Conservation (phyloP, 2,329 filamentous ascomycete genomes). For the Verticillium nubilum region DNA sequence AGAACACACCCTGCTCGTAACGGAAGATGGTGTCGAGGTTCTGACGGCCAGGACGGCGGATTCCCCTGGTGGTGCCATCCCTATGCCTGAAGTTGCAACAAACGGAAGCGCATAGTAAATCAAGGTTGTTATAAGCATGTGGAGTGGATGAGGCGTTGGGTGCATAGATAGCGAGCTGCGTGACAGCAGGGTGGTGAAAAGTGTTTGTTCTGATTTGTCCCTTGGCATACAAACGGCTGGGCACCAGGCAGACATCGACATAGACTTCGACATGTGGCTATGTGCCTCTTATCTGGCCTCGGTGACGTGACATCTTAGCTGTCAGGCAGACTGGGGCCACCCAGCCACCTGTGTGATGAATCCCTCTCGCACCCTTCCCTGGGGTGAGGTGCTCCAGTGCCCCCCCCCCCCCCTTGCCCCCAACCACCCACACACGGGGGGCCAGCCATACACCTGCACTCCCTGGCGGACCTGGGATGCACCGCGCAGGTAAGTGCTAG, state of each 20-base stretch:
- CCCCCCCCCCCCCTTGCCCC: neutral
- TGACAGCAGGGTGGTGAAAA: neutral
- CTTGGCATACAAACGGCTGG: neutral
- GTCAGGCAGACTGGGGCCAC: neutral
- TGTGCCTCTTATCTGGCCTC: neutral
- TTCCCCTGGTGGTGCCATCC: constrained; percentile 69
- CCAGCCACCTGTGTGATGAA: neutral
- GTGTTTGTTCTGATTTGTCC: neutral
- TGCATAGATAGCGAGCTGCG: neutral
- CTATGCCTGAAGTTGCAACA: constrained; percentile 40
- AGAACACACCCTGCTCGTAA: constrained; percentile 82
- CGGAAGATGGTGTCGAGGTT: constrained; percentile 75
- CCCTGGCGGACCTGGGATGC: neutral
- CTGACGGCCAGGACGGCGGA: constrained; percentile 67
- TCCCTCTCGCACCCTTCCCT: neutral
- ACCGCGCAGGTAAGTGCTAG: neutral
- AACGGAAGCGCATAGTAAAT: neutral
- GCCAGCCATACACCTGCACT: neutral
- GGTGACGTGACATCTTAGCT: neutral
- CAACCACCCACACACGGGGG: neutral
- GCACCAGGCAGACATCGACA: neutral
- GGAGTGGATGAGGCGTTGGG: neutral
- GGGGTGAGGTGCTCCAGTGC: neutral
- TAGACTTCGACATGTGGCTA: neutral
- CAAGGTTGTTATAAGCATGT: neutral